Evolutionary conservation across 2,329 filamentous ascomycete genomes (phyloP), one percentile per base, ranked within the genome.

Genomic region (Arthroderma sp.): DNA sequence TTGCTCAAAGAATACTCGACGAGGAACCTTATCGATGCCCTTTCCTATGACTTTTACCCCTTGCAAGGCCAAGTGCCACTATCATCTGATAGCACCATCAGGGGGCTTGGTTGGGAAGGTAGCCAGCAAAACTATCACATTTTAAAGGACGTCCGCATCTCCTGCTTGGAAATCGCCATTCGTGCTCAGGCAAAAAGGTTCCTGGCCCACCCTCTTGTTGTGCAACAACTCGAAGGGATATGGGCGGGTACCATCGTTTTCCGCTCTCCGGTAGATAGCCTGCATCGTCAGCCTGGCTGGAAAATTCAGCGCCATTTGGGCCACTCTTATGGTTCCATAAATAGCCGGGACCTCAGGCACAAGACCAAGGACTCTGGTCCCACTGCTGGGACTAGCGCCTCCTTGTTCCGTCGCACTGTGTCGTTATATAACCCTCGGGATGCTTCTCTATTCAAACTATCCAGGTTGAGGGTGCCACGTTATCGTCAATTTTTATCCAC

Each of bases 221-320:
- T 95, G 6, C 86, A 93, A 62, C 88, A 95, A 59, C 72, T 96
- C n/a, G 87, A 95, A 63, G 88, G 87, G 38, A 94, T 96, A 50
- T 96, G 89, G 89, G 89, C 86, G 15, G 89, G 89, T 29, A 89
- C 84, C 11, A 91, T 96, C 52, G 87, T 91, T 53, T 95, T 96
- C 58, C 87, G 94, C 63, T 91, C 86, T 1, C 79, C 82, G 8
- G 86, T 86, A 4, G 88, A 95, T 61, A 83, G 77, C 51, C 68
- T 95, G 27, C 89, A 95, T 61, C 80, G 86, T 37, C 65, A 66
- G 40, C 72, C 70, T 29, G 60, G 66, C 5, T 57, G 62, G 22
- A 53, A 63, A 3, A 56, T 54, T 4, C 58, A 55, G 5, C 50
- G 44, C 40, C 51, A 44, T 29, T 42, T 40, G 6, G 9, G 5